Evolutionary conservation across 2,329 filamentous ascomycete species (phyloP).

Genomic region (Ophiostoma tasmaniense): DNA sequence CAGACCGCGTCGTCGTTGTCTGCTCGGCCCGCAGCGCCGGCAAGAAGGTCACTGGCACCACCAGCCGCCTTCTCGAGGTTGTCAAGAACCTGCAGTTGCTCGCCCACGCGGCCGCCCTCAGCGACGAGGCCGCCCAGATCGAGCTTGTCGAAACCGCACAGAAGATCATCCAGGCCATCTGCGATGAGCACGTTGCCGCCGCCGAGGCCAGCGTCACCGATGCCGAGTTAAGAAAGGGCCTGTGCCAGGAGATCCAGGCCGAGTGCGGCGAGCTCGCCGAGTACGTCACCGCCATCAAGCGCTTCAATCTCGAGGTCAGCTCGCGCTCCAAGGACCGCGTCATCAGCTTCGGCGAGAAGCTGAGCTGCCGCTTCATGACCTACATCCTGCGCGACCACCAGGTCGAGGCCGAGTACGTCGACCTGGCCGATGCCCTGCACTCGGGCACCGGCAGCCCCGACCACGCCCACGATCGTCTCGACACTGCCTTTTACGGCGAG

Average conservation of each 20-base stretch:
- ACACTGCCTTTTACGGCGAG: slow-evolving; percentile 60
- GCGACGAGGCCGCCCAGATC: slow-evolving; percentile 43
- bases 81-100: slow-evolving; percentile 49
- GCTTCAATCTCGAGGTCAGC: slow-evolving; percentile 67
- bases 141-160: slow-evolving; percentile 57
- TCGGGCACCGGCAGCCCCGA: neutral
- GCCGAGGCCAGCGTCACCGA: slow-evolving; percentile 55
- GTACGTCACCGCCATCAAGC: slow-evolving; percentile 56
- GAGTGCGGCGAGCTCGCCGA: slow-evolving; percentile 78
- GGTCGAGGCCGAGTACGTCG: slow-evolving; percentile 80
- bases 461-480: slow-evolving; percentile 42
- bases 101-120: slow-evolving; percentile 37
- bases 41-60: slow-evolving; percentile 91
- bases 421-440: slow-evolving; percentile 52
- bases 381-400: slow-evolving; percentile 71
- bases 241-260: slow-evolving; percentile 58
- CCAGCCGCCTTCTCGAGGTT: slow-evolving; percentile 67
- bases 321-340: slow-evolving; percentile 76
- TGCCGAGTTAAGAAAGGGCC: slow-evolving; percentile 45
- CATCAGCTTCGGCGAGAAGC: slow-evolving; percentile 89
- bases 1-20: slow-evolving; percentile 78
- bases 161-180: slow-evolving; percentile 70
- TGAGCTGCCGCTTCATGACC: slow-evolving; percentile 88
- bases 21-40: slow-evolving; percentile 92
- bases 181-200: slow-evolving; percentile 69